Base-by-base conservation (phyloP, 352 stramenopile species). In the Pythium volutum region DNA sequence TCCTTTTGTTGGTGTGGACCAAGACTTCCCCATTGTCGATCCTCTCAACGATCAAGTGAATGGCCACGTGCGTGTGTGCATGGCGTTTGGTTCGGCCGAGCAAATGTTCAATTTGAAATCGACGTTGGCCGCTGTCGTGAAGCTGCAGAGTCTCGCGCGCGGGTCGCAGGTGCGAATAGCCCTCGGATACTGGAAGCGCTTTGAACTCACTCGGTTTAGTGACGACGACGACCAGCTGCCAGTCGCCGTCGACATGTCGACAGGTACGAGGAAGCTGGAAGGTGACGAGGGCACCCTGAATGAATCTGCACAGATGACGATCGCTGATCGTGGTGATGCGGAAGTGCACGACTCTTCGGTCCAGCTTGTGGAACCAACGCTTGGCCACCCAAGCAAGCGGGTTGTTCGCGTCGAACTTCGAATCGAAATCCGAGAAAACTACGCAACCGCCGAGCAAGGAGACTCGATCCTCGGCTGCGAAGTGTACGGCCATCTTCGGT, bases 71-170 rank as follows among this genome's bases (percentile, higher is more conserved):
- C 70, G 68, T 16, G 54, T 64, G 47, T 61, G 70, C 27, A 38
- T 81, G 27, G 74, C 68, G 14, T 42, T 85, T 16, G 80, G 80
- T 2, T 87, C 80, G 29, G 69, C 73, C 26, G 76, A 89, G 23
- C 80, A 89, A 64, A 68, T 89, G n/a, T 59, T 77, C 43, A 52
- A 61, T 18, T 71, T 69, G 42, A 66, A 67, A 29, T 69, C 68
- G 25, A 69, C 66, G 9, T 41, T 73, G 18, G 31, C 51, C 36
- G 66, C 55, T 3, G 58, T 83, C 5, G 47, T 72, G 4, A 69
- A 66, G 31, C 47, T 87, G 0, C 77, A 87, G 57, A 64, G 61
- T 31, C n/a, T 66, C 25, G 47, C 71, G 10, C 68, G 75, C 18
- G 75, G 73, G 12, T 58, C 53, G 53, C 31, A 75, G 2, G 14